phyloP scores from a whole-genome alignment of 2,329 filamentous ascomycete species.

The Aspergillus sojae region DNA sequence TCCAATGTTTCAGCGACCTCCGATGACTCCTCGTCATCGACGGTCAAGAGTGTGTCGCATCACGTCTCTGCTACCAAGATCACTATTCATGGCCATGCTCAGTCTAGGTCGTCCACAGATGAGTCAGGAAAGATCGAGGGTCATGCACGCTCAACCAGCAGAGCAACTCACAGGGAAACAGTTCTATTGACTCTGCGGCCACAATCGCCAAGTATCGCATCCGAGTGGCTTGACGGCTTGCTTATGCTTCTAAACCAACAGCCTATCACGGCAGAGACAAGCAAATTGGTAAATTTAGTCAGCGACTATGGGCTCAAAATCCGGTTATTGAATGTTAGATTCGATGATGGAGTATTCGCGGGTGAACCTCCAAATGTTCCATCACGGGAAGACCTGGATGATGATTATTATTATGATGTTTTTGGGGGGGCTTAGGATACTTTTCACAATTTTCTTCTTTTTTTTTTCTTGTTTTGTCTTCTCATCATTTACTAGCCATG shows the following conservation, averaged over 20 bases:
- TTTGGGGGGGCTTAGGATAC: constrained; percentile 46
- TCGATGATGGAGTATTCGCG: constrained; percentile 73
- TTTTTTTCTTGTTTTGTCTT: constrained; percentile 4
- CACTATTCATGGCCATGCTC: constrained; percentile 77
- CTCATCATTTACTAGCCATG: not conserved
- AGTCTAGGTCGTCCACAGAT: constrained; percentile 30
- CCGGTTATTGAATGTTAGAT: constrained; percentile 83
- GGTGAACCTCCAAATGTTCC: constrained; percentile 77
- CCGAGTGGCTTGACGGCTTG: constrained; percentile 94
- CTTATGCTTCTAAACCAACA: constrained; percentile 94
- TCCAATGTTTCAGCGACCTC: constrained; percentile 80
- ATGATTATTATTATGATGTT: constrained; percentile 90
- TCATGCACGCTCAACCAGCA: constrained; percentile 35
- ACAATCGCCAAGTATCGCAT: constrained; percentile 76
- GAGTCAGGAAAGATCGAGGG: constrained; percentile 39
- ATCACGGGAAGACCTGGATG: constrained; percentile 80
- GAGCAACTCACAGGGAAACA: constrained; percentile 60
- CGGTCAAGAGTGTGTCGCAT: constrained; percentile 47
- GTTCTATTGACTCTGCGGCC: constrained; percentile 83
- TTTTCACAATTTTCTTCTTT: not conserved
- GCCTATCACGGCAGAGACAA: constrained; percentile 95
- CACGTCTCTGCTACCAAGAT: constrained; percentile 71
- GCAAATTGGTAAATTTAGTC: constrained; percentile 82
- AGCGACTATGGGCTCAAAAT: constrained; percentile 93
- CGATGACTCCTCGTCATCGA: constrained; percentile 51